Base-by-base conservation (phyloP, 306 rosid genomes). In the Psophocarpus tetragonolobus region DNA sequence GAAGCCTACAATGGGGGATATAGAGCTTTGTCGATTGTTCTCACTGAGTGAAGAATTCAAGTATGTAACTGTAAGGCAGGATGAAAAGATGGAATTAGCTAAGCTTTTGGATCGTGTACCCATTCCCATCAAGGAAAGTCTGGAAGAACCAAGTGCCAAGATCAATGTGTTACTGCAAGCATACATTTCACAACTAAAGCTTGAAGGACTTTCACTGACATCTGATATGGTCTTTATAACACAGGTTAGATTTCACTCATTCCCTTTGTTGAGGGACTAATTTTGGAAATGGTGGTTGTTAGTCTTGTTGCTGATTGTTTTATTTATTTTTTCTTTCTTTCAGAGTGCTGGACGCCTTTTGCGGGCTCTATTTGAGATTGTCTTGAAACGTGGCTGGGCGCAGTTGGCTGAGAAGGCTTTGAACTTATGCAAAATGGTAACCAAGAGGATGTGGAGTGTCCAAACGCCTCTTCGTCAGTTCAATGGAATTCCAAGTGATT, bases 301-400 rank as follows among this genome's bases (percentile, higher is more conserved):
- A 71, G 35, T 35, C 15, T 53, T 33, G n/a, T 48, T 75, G 53
- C 67, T 73, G 17, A 82, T 82, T 68, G 35, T 36, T 53, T 61
- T 81, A 53, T 21, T 57, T 26, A 54, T 11, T 51, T 12, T 74
- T 63, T 58, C 39, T n/a, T n/a, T 54, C 47, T 68, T 76, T 62
- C 83, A 94, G 97, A 94, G 97, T 87, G 98, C 97, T 6, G 97
- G 95, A 17, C 94, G 98, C 17, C 98, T 94, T 83, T n/a, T 94
- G 77, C 96, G 97, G 71, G 98, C 98, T 68, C 96, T 94, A 71
- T 94, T 94, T 83, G 97, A 94, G 90, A 90, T 94, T 68, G 95
- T 89, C 20, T 67, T 94, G 86, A 92, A 90, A 84, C 92, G 93
- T 66, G 98, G 97, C 47, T 92, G 98, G 98, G 97, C 97, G 5